Percentiles rank a stretch among this genome's conserved stretches.
Evolutionary conservation across 2,329 filamentous ascomycete species (phyloP).

Genomic region (Trichocomaceae sp.): DNA sequence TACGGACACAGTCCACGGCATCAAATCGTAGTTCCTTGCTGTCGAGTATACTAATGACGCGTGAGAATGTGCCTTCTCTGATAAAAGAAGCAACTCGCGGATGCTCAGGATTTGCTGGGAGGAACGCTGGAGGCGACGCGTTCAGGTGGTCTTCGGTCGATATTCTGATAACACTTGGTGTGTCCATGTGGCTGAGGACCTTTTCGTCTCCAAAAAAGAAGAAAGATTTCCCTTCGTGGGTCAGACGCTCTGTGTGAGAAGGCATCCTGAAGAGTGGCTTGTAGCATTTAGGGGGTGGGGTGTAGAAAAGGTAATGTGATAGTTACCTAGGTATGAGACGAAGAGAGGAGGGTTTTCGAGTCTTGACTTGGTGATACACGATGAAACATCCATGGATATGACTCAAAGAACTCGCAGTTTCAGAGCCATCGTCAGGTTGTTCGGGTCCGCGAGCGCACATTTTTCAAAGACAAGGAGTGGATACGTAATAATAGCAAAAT

Average conservation of each 20-base stretch:
- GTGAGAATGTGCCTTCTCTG: background rate
- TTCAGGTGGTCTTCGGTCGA: background rate
- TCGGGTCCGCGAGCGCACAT: too few species aligned
- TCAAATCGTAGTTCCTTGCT: background rate
- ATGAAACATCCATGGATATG: background rate
- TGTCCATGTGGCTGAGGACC: background rate
- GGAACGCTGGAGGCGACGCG: background rate
- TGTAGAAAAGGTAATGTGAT: background rate
- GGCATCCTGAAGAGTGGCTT: background rate
- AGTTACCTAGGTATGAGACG: background rate
- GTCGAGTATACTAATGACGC: background rate
- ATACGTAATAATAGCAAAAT: too few species aligned
- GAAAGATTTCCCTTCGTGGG: background rate
- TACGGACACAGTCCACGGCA: constrained; percentile 5
- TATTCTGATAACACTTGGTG: background rate
- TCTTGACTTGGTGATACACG: background rate
- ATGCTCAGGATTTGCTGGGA: background rate
- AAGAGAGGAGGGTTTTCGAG: background rate
- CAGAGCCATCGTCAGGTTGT: background rate
- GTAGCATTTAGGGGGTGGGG: background rate
- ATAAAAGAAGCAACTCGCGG: background rate
- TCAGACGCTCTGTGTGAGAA: background rate
- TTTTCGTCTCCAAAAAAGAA: background rate
- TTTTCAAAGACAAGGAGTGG: too few species aligned
- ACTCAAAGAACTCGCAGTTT: background rate